phyloP scores from a whole-genome alignment of 805 yeast genomes.

The Yamadazyma takamatsuzukensis region DNA sequence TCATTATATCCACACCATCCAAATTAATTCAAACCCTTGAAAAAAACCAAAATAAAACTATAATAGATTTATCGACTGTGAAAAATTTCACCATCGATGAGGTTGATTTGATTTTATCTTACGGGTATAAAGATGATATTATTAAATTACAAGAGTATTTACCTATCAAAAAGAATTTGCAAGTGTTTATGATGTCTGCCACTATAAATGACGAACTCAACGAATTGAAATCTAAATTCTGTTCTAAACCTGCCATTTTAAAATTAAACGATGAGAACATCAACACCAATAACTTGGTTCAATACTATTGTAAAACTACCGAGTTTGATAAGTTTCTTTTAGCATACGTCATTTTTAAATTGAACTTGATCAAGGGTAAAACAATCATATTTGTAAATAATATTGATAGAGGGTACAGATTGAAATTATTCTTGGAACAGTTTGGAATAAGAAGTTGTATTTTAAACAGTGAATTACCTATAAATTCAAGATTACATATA shows the following conservation, averaged over 20 bases:
- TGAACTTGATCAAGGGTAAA: slow-evolving; percentile 85
- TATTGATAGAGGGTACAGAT: slow-evolving; percentile 91
- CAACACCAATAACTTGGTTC: slow-evolving; percentile 61
- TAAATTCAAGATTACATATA: slow-evolving; percentile 89
- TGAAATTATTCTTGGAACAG: slow-evolving; percentile 87
- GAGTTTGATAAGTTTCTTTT: slow-evolving; percentile 91
- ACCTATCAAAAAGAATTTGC: slow-evolving; percentile 72
- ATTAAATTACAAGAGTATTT: slow-evolving; percentile 57
- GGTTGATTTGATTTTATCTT: slow-evolving; percentile 85
- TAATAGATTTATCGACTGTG: slow-evolving; percentile 53
- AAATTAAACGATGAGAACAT: slow-evolving; percentile 71
- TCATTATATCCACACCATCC: slow-evolving; percentile 84
- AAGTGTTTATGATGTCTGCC: slow-evolving; percentile 94
- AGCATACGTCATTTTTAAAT: slow-evolving; percentile 87
- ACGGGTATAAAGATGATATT: slow-evolving; percentile 88
- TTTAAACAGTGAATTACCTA: slow-evolving; percentile 86
- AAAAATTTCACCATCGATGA: slow-evolving; percentile 85
- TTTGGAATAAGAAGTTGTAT: slow-evolving; percentile 89
- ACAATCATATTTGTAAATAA: slow-evolving; percentile 87
- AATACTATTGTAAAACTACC: slow-evolving; percentile 79
- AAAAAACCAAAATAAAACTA: slow-evolving; percentile 26
- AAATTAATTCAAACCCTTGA: slow-evolving; percentile 58
- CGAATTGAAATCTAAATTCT: slow-evolving; percentile 68
- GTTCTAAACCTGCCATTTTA: slow-evolving; percentile 78
- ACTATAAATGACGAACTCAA: slow-evolving; percentile 86